These are phyloP conservation scores for Omphalea diandra DNA, from an alignment of 441 rosid species.

Conservation along the genomic window DNA sequence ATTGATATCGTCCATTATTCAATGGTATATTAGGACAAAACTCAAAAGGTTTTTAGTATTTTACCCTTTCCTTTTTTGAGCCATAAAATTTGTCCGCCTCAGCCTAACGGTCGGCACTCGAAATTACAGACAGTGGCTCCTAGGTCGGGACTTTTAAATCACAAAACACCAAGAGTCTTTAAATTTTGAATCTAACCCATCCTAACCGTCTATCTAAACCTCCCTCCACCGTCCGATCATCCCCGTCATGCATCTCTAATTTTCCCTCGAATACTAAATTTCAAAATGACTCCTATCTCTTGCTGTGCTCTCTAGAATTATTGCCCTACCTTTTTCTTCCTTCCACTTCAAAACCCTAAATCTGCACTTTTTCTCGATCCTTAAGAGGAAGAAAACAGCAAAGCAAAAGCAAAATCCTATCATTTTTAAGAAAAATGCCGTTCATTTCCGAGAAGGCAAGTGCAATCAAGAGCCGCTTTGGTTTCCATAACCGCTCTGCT, in stretches of 20 bases:
- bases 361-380: not conserved
- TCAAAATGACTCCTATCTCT: slow-evolving; percentile 26
- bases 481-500: slow-evolving; percentile 56
- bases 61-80: no score
- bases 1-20: no score
- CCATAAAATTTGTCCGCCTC: no score
- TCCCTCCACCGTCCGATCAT: slow-evolving; percentile 44
- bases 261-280: slow-evolving; percentile 23
- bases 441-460: slow-evolving; percentile 81
- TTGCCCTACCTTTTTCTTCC: not conserved
- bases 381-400: not conserved
- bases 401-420: not conserved
- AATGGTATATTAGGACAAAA: no score
- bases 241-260: slow-evolving; percentile 9
- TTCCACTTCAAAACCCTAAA: slow-evolving; percentile 6
- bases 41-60: no score
- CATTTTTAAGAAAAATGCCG: slow-evolving; percentile 45
- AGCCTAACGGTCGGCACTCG: no score
- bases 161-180: slow-evolving; percentile 27
- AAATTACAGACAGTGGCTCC: no score
- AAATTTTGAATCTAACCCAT: slow-evolving; percentile 36
- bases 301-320: slow-evolving; percentile 5
- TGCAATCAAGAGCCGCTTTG: slow-evolving; percentile 80
- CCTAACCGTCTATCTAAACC: slow-evolving; percentile 40
- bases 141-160: not conserved